These are phyloP conservation scores for Ascobolus immersus DNA, from an alignment of 495 filamentous ascomycete species.

Conservation along the genomic window DNA sequence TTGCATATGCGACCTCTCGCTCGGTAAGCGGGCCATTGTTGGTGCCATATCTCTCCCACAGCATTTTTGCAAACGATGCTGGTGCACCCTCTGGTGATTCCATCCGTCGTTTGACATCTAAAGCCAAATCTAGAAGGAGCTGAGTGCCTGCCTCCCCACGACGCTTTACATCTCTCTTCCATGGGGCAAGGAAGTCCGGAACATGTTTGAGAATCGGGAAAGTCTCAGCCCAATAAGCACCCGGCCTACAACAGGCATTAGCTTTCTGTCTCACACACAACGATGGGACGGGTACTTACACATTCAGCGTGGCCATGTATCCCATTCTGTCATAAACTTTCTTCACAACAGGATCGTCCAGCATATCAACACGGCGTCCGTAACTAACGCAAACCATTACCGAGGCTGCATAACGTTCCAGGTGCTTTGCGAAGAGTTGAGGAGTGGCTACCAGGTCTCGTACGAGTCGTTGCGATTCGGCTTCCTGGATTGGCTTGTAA, in stretches of 20 bases:
- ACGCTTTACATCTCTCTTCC: constrained; percentile 29
- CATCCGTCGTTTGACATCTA: constrained; percentile 20
- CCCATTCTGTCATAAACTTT: constrained; percentile 31
- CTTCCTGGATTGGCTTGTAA: constrained; percentile 22
- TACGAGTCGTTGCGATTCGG: constrained; percentile 24
- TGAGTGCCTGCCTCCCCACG: constrained; percentile 25
- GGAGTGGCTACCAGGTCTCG: constrained; percentile 26
- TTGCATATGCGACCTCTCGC: constrained; percentile 31
- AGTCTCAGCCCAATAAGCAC: constrained; percentile 30
- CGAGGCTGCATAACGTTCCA: constrained; percentile 38
- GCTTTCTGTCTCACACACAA: not conserved
- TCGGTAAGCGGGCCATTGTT: constrained; percentile 24
- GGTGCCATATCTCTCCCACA: constrained; percentile 23
- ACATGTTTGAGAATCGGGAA: constrained; percentile 28
- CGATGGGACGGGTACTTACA: constrained; percentile 11
- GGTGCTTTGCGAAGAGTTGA: constrained; percentile 30
- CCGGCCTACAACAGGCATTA: constrained; percentile 18
- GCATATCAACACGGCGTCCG: constrained; percentile 30
- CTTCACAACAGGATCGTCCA: constrained; percentile 26
- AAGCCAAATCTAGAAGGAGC: constrained; percentile 29
- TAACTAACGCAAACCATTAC: constrained; percentile 40
- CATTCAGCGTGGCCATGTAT: constrained; percentile 31
- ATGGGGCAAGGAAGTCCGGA: constrained; percentile 31
- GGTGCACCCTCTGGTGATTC: constrained; percentile 19
- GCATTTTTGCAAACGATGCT: constrained; percentile 25